These are phyloP conservation scores for Tuber brumale DNA, from an alignment of 495 filamentous ascomycete genomes.

Conservation along the genomic window DNA sequence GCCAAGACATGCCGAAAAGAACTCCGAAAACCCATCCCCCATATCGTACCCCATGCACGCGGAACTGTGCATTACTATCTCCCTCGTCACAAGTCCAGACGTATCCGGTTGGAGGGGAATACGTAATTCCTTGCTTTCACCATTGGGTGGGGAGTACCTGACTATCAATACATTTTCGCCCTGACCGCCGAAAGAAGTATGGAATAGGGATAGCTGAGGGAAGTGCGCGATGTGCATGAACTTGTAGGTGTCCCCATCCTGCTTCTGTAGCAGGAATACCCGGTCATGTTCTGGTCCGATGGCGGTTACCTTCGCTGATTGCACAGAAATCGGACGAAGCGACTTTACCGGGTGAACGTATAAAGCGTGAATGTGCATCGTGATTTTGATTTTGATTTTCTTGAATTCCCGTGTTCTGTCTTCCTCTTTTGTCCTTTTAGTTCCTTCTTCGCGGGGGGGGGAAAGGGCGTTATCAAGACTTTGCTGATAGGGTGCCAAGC, in stretches of 20 bases:
- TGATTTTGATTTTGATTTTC: neutral
- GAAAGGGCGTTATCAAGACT: no score
- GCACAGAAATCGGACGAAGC: slow-evolving; percentile 58
- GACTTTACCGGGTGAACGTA: slow-evolving; percentile 89
- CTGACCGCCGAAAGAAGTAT: neutral
- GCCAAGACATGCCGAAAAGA: slow-evolving; percentile 30
- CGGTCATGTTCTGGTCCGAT: slow-evolving; percentile 71
- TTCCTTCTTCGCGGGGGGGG: no score
- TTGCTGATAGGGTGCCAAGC: no score
- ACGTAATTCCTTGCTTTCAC: slow-evolving; percentile 2
- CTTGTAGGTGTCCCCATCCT: slow-evolving; percentile 28
- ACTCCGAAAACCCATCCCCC: slow-evolving; percentile 16
- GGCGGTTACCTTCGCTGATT: slow-evolving; percentile 52
- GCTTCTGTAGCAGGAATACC: slow-evolving; percentile 67
- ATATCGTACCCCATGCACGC: slow-evolving; percentile 24
- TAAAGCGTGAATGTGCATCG: slow-evolving; percentile 44
- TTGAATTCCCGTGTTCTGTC: no score
- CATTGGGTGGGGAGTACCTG: slow-evolving; percentile 10
- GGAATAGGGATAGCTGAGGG: slow-evolving; percentile 32
- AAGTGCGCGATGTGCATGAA: slow-evolving; percentile 37
- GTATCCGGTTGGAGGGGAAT: slow-evolving; percentile 25
- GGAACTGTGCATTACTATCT: slow-evolving; percentile 25
- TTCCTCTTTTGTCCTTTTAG: no score
- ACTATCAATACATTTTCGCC: neutral
- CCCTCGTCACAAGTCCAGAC: neutral